These are phyloP conservation scores for Ustilago tritici DNA, from an alignment of 1,284 basidiomycete species.

Conservation along the genomic window DNA sequence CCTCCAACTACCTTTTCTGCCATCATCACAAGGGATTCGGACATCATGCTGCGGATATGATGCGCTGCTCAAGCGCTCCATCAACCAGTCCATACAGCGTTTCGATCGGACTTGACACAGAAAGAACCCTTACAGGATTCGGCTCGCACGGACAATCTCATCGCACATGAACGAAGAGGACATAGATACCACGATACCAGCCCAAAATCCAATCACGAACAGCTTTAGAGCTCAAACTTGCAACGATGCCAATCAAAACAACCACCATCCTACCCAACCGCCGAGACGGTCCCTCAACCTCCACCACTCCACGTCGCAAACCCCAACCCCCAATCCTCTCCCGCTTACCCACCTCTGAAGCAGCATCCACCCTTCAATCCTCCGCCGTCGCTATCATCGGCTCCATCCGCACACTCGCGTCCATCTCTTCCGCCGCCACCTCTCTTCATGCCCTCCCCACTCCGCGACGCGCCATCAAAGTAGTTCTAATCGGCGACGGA, in stretches of 20 bases:
- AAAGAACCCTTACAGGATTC: not conserved
- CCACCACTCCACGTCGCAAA: not conserved
- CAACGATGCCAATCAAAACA: conserved; percentile 15
- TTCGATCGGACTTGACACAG: not conserved
- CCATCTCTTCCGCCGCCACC: conserved; percentile 26
- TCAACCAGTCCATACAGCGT: not conserved
- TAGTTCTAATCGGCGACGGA: conserved; percentile 62
- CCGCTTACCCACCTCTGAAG: conserved; percentile 9
- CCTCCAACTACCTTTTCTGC: not conserved
- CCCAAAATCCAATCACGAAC: not conserved
- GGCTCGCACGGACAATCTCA: not conserved
- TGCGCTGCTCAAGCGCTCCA: not conserved
- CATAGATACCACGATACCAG: not conserved
- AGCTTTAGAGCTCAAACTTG: too few relatives aligned
- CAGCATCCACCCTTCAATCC: conserved; percentile 25
- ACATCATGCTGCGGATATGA: not conserved
- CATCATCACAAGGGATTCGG: not conserved
- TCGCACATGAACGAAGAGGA: not conserved
- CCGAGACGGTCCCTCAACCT: conserved; percentile 4
- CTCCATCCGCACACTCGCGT: conserved; percentile 21
- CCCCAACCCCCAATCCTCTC: conserved; percentile 13
- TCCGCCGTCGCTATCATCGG: conserved; percentile 35
- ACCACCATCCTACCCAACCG: not conserved
- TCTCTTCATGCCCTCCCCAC: conserved; percentile 30
- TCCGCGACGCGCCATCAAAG: conserved; percentile 51